Conservation (phyloP, 225 moss, liverwort and hornwort genomes). For the Bryum argenteum region DNA sequence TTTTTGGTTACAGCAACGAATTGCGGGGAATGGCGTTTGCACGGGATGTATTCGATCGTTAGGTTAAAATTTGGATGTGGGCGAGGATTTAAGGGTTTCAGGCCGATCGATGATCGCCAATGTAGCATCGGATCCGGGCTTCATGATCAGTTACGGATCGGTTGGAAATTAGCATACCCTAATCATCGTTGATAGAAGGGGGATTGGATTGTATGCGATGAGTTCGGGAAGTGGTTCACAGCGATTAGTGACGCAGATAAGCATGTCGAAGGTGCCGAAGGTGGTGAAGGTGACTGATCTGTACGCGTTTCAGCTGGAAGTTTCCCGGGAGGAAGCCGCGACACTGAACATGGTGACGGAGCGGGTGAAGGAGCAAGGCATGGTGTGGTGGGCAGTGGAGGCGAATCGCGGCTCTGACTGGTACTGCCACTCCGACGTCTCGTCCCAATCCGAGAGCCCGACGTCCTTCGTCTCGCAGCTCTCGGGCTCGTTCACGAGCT, state of each 20-base stretch:
- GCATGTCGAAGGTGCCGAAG: constrained; percentile 36
- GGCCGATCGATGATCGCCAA: background rate
- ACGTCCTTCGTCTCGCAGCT: constrained; percentile 68
- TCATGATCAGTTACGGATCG: background rate
- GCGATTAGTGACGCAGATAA: constrained; percentile 11
- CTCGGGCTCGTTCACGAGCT: constrained; percentile 69
- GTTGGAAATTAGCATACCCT: background rate
- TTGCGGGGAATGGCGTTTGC: background rate
- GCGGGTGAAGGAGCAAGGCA: constrained; percentile 87
- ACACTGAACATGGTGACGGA: constrained; percentile 79
- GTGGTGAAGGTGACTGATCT: constrained; percentile 79
- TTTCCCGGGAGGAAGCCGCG: constrained; percentile 78
- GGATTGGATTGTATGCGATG: constrained; percentile 8
- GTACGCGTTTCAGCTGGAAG: constrained; percentile 72
- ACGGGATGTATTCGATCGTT: background rate
- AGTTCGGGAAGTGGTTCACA: constrained; percentile 20
- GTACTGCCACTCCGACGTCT: constrained; percentile 77
- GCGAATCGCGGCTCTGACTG: constrained; percentile 89
- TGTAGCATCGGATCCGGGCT: background rate
- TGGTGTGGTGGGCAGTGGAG: constrained; percentile 87
- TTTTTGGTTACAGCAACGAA: background rate
- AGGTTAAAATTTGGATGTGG: background rate
- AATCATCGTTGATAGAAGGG: background rate
- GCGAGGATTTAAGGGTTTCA: background rate
- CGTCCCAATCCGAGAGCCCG: constrained; percentile 58